phyloP scores from a whole-genome alignment of 2,329 filamentous ascomycete species.

The Bertia moriformis region DNA sequence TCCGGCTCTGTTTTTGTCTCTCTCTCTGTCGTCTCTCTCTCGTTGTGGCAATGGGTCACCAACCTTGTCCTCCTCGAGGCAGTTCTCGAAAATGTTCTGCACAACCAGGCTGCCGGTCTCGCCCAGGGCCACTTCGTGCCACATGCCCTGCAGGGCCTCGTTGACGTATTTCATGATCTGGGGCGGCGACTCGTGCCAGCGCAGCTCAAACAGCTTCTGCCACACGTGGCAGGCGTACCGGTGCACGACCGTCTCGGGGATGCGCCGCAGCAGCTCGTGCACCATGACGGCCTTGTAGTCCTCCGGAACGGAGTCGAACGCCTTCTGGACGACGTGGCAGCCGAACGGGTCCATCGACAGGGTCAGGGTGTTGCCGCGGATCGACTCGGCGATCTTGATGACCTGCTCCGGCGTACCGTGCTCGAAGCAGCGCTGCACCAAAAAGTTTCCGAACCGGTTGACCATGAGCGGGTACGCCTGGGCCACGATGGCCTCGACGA shows the following conservation, averaged over 20 bases:
- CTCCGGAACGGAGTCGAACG: conserved; percentile 92
- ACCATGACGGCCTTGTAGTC: conserved; percentile 98
- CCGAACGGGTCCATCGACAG: conserved; percentile 98
- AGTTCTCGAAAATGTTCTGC: conserved; percentile 99
- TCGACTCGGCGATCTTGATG: conserved; percentile 83
- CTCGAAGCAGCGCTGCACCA: conserved; percentile 97
- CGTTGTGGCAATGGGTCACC: conserved; percentile 8
- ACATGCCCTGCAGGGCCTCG: conserved; percentile 86
- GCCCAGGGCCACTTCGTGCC: conserved; percentile 92
- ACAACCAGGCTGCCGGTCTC: conserved; percentile 97
- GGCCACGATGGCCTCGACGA: conserved; percentile 87
- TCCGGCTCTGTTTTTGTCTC: conserved; percentile 1
- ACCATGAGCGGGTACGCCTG: conserved; percentile 94
- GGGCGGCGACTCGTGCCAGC: conserved; percentile 86
- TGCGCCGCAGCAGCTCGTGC: conserved; percentile 85
- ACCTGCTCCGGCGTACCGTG: conserved; percentile 91
- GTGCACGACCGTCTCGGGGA: conserved; percentile 95
- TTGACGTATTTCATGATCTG: conserved; percentile 99
- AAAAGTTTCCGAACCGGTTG: conserved; percentile 95
- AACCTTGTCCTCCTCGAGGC: conserved; percentile 95
- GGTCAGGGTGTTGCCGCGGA: conserved; percentile 82
- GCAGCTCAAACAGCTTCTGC: conserved; percentile 97
- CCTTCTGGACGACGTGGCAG: conserved; percentile 96
- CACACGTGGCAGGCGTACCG: conserved; percentile 98
- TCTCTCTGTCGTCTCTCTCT: neutral